Percentiles rank a stretch among this genome's conserved stretches.
phyloP scores from a whole-genome alignment of 1,284 basidiomycete genomes.

The Malassezia dermatis region DNA sequence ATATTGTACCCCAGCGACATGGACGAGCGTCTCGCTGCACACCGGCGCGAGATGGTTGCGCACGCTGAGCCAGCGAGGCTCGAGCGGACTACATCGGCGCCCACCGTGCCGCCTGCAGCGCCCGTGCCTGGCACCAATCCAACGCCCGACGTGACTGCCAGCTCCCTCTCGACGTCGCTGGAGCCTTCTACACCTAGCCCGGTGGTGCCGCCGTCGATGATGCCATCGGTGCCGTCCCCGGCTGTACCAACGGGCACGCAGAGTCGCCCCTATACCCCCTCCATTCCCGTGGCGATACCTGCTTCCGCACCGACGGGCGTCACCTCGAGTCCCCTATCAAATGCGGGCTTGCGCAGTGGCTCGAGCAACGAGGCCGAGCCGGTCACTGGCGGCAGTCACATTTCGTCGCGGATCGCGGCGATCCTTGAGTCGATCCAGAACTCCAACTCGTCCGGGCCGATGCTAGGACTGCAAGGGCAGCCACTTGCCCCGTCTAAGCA shows the following conservation, averaged over 20 bases:
- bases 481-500: slow-evolving; percentile 14
- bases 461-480: slow-evolving; percentile 15
- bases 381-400: slow-evolving; percentile 1
- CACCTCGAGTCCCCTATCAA: background rate
- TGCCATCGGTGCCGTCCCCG: background rate
- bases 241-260: background rate
- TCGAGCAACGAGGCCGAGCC: background rate
- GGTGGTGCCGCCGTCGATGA: background rate
- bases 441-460: slow-evolving; percentile 11
- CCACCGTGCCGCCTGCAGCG: background rate
- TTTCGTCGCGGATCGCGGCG: slow-evolving; percentile 17
- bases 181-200: background rate
- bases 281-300: slow-evolving; percentile 7
- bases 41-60: background rate
- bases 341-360: background rate
- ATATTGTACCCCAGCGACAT: slow-evolving; percentile 13
- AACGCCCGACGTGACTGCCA: background rate
- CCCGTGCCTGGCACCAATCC: background rate
- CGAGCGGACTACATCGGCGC: background rate
- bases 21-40: background rate
- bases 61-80: background rate
- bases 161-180: background rate
- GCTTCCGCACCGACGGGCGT: background rate
- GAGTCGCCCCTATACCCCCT: slow-evolving; percentile 15
- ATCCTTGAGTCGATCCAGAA: slow-evolving; percentile 17